A percentile compares a stretch with the other conserved stretches of the same genome.
Evolutionary conservation across 768 basidiomycete genomes (phyloP).

Genomic region (Panaeolus papilionaceus): DNA sequence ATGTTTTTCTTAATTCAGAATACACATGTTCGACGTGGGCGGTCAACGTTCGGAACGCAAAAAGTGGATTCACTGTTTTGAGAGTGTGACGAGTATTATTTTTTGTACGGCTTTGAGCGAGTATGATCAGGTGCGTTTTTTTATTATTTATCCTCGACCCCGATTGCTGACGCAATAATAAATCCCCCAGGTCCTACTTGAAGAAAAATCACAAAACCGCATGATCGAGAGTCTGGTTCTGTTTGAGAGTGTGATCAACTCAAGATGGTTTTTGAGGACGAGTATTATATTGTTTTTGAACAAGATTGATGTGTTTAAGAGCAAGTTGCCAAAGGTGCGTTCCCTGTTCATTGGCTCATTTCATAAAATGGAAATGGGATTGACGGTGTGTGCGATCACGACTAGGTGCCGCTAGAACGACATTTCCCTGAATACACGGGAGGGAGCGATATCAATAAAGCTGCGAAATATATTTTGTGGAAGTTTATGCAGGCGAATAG

Average conservation of each 20-base stretch:
- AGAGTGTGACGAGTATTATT: constrained; percentile 68
- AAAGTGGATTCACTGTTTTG: constrained; percentile 73
- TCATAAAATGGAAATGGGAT: no score
- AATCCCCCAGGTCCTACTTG: neutral
- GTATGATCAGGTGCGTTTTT: constrained; percentile 73
- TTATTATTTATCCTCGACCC: constrained; percentile 25
- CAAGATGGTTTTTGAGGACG: constrained; percentile 90
- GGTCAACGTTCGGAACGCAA: constrained; percentile 82
- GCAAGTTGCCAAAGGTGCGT: constrained; percentile 72
- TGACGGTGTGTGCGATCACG: neutral
- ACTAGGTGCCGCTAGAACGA: constrained; percentile 71
- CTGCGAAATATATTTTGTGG: constrained; percentile 95
- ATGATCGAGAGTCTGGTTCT: constrained; percentile 93
- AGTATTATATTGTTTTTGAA: constrained; percentile 93
- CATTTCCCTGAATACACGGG: constrained; percentile 92
- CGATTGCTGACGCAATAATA: neutral
- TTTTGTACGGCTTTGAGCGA: constrained; percentile 77
- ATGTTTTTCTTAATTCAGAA: constrained; percentile 30
- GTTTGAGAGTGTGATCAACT: constrained; percentile 93
- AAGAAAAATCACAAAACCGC: constrained; percentile 64
- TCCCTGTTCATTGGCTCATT: neutral
- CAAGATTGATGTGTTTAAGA: constrained; percentile 93
- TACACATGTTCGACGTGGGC: constrained; percentile 79
- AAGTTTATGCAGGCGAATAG: constrained; percentile 92
- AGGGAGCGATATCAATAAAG: constrained; percentile 90